Conservation (phyloP, 176 grass and related monocot species). For the Oryza meyeriana region DNA sequence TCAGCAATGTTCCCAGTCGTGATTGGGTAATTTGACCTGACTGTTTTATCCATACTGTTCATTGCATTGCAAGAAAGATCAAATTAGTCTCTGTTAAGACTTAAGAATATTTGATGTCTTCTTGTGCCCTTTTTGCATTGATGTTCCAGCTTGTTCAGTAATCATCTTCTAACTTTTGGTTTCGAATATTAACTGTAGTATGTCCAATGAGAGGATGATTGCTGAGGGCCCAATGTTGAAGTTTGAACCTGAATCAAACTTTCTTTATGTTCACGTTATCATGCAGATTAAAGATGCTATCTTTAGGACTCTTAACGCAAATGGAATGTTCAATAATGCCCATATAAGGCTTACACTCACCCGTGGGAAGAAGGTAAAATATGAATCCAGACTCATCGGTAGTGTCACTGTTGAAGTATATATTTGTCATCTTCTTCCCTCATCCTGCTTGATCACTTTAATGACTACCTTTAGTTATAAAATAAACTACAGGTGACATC, state of each 20-base stretch:
- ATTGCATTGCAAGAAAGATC: conserved; percentile 24
- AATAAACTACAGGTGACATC: conserved; percentile 84
- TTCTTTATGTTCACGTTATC: not conserved
- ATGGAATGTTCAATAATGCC: conserved; percentile 97
- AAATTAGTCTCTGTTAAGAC: not conserved
- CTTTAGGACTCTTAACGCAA: conserved; percentile 82
- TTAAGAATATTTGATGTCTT: not conserved
- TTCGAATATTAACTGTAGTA: not conserved
- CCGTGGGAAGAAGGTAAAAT: conserved; percentile 88
- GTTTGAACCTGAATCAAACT: conserved; percentile 12
- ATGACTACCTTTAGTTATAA: conserved; percentile 15
- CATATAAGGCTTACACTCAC: conserved; percentile 94
- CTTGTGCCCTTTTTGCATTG: not conserved
- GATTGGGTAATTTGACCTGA: conserved; percentile 57
- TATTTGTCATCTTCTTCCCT: conserved; percentile 2
- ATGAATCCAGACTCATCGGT: conserved; percentile 20
- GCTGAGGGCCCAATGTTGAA: not conserved
- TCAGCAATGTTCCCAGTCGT: conserved; percentile 73
- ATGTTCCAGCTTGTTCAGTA: not conserved
- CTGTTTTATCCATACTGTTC: not conserved
- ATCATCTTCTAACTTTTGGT: not conserved
- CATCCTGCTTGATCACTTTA: not conserved
- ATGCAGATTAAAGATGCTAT: conserved; percentile 90
- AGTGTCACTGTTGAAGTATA: conserved; percentile 28
- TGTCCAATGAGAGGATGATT: conserved; percentile 16